Base-by-base conservation (phyloP, 306 rosid species). In the barrel medic (Medicago truncatula) region DNA sequence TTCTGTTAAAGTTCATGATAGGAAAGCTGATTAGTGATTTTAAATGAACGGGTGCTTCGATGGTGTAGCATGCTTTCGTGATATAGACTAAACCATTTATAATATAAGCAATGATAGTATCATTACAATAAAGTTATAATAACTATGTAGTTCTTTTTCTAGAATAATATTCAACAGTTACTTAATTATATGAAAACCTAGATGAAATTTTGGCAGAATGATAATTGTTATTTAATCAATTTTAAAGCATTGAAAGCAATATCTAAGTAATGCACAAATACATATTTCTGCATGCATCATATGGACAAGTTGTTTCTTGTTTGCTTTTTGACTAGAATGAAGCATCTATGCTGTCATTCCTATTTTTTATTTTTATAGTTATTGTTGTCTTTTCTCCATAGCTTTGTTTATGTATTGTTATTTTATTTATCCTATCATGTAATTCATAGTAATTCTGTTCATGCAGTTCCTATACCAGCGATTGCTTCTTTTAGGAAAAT, bases 401-500 rank as follows among this genome's bases (percentile, higher is more conserved):
- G 43, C 36, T 54, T 16, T 50, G 14, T 54, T n/a, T 21, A 17
- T 66, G 49, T 54, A 61, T 46, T 46, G 52, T 46, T 46, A 46
- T 43, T 12, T 17, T 59, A 14, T 75, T 46, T 75, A 68, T 34
- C 44, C 12, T 54, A 39, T 80, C 10, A 21, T 31, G 53, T 38
- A 43, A 78, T 50, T 23, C 61, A 39, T 72, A 18, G 13, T 56
- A 71, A 43, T 54, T 49, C 72, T 60, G 77, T 79, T 75, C 74
- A 59, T 86, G 92, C 93, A 96, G 98, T 92, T 87, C 92, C 97
- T 20, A 20, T 90, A 53, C 73, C 90, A 53, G 81, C 88, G 43
- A 76, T 96, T 80, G 94, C 94, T 76, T 83, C 98, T 77, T 96
- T 92, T 83, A 96, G 83, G 77, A 96, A 90, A 85, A 82, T 91